Percentiles rank a stretch among this genome's conserved stretches.
Evolutionary conservation across 805 yeast genomes (phyloP).

Genomic region (Diddensiella transvaalensis): DNA sequence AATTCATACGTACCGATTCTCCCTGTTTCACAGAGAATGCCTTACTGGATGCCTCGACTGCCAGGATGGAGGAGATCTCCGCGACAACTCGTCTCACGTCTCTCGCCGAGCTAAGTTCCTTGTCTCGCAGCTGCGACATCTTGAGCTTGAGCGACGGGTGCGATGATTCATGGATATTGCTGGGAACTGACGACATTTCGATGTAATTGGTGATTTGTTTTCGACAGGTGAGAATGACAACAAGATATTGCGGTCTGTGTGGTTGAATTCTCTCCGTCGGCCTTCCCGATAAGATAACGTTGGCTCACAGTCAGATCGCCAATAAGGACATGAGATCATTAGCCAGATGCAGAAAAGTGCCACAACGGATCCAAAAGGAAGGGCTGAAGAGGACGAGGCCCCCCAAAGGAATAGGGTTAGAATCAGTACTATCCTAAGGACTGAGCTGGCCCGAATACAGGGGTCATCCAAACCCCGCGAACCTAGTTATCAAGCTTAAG

Average conservation of each 20-base stretch:
- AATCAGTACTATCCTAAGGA: constrained; percentile 48
- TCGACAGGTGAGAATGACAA: background rate
- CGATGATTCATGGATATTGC: constrained; percentile 19
- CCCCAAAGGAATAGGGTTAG: constrained; percentile 74
- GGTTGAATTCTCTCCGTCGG: background rate
- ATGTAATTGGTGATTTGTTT: background rate
- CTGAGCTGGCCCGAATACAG: constrained; percentile 33
- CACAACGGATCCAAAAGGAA: constrained; percentile 74
- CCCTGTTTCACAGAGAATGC: constrained; percentile 19
- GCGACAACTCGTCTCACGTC: constrained; percentile 23
- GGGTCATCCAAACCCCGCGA: constrained; percentile 32
- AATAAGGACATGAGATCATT: constrained; percentile 34
- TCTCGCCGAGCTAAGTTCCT: constrained; percentile 16
- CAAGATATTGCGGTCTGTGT: background rate
- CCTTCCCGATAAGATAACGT: constrained; percentile 4
- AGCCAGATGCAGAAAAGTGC: constrained; percentile 57
- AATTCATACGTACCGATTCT: background rate
- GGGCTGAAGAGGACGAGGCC: constrained; percentile 65
- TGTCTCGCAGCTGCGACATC: constrained; percentile 27
- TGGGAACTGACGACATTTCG: background rate
- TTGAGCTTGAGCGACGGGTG: constrained; percentile 29
- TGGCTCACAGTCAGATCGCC: background rate
- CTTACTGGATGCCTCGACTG: constrained; percentile 26
- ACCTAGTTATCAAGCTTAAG: constrained; percentile 41
- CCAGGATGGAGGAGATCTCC: constrained; percentile 27